These are phyloP conservation scores for Flaveria linearis DNA, from an alignment of 129 eudicot genomes.

Conservation along the genomic window DNA sequence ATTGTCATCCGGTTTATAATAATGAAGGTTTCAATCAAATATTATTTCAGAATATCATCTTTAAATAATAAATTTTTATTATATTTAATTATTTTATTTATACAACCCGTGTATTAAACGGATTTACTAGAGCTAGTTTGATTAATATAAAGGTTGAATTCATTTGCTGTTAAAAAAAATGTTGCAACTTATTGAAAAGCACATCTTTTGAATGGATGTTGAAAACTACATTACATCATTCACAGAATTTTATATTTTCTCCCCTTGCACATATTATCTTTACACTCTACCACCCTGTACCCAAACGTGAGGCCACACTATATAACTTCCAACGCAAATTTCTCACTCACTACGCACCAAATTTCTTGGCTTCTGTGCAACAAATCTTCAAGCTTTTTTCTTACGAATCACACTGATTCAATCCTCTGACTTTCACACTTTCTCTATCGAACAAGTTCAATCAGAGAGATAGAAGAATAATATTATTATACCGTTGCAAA, in stretches of 20 bases:
- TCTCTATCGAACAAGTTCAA: not conserved
- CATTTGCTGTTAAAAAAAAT: too few relatives aligned
- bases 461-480: slow-evolving; percentile 8
- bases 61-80: too few relatives aligned
- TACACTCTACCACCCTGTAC: slow-evolving; percentile 15
- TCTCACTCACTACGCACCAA: slow-evolving; percentile 3
- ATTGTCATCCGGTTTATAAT: too few relatives aligned
- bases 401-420: not conserved
- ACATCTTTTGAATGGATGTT: not conserved
- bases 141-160: too few relatives aligned
- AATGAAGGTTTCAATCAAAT: too few relatives aligned
- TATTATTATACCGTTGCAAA: slow-evolving; percentile 3
- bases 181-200: slow-evolving; percentile 1
- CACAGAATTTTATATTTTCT: not conserved
- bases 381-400: not conserved
- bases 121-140: too few relatives aligned
- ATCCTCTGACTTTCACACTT: not conserved
- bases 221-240: too few relatives aligned
- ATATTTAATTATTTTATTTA: too few relatives aligned
- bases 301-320: slow-evolving; percentile 3
- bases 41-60: too few relatives aligned
- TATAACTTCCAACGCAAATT: slow-evolving; percentile 26
- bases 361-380: slow-evolving; percentile 6
- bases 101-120: too few relatives aligned
- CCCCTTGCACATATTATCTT: not conserved